Percentiles rank a stretch among this genome's conserved stretches.
phyloP scores from a whole-genome alignment of 129 eudicot genomes.

The Arctium minus region DNA sequence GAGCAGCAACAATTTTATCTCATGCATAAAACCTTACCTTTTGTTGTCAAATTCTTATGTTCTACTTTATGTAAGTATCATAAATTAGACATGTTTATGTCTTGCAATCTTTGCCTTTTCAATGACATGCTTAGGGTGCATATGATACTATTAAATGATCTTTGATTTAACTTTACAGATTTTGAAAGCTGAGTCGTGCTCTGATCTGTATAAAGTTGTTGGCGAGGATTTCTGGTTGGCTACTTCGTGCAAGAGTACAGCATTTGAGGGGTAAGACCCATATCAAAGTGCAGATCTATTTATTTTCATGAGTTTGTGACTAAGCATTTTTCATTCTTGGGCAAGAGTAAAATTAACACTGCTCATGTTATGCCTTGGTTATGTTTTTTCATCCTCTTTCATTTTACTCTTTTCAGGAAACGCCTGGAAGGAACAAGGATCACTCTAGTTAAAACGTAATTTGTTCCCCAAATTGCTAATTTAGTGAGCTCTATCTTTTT shows the following conservation, averaged over 20 bases:
- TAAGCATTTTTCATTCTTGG: background rate
- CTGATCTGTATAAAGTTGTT: conserved; percentile 68
- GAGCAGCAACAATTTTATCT: background rate
- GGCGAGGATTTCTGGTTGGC: conserved; percentile 97
- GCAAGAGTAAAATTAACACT: background rate
- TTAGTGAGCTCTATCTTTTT: background rate
- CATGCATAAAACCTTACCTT: background rate
- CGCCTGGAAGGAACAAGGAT: conserved; percentile 94
- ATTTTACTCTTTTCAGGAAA: conserved; percentile 43
- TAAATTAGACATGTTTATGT: background rate
- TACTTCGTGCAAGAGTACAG: conserved; percentile 91
- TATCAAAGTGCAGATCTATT: background rate
- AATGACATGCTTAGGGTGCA: background rate
- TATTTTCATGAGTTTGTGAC: background rate
- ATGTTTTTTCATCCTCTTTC: background rate
- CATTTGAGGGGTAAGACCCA: conserved; percentile 68
- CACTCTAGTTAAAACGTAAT: conserved; percentile 67
- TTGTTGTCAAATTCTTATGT: background rate
- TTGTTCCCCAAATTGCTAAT: background rate
- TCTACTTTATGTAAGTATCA: background rate
- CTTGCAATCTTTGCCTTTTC: background rate
- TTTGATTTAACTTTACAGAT: conserved; percentile 40
- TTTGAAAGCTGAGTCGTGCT: conserved; percentile 68
- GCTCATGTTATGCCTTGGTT: background rate
- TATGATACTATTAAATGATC: background rate